Percentiles rank a stretch among this genome's conserved stretches.
Conservation (phyloP, 164 flowering plant species). For the Nymphaea colorata region DNA sequence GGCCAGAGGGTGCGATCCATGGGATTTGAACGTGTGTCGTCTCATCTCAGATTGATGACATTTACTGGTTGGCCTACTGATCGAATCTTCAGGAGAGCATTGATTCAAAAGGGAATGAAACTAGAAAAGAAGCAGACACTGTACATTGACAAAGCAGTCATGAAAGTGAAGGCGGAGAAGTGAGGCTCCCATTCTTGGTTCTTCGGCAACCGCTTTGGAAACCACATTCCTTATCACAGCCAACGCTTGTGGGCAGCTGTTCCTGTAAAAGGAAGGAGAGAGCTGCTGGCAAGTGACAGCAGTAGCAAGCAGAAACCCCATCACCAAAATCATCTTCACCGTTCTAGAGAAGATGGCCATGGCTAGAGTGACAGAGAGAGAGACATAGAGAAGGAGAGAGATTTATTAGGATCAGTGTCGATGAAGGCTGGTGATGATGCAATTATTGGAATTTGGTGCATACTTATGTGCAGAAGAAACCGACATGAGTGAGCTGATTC, state of each 20-base stretch:
- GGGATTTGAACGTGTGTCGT: too few relatives aligned
- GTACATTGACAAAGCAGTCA: constrained; percentile 18
- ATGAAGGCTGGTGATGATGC: too few relatives aligned
- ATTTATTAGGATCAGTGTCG: too few relatives aligned
- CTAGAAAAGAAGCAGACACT: background rate
- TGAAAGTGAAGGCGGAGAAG: constrained; percentile 14
- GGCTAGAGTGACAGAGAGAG: background rate
- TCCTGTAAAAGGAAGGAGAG: constrained; percentile 3
- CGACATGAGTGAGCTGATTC: too few relatives aligned
- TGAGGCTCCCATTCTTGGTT: constrained; percentile 13
- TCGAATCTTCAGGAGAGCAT: too few relatives aligned
- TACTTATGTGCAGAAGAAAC: too few relatives aligned
- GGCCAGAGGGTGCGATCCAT: too few relatives aligned
- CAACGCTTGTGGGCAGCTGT: constrained; percentile 10
- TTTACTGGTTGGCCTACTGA: too few relatives aligned
- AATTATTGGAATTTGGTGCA: too few relatives aligned
- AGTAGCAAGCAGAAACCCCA: background rate
- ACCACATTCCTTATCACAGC: constrained; percentile 9
- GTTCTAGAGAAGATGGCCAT: background rate
- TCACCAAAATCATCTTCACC: background rate
- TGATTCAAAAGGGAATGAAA: too few relatives aligned
- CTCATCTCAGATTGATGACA: too few relatives aligned
- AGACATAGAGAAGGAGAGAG: background rate
- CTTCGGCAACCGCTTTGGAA: constrained; percentile 4
- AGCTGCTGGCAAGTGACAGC: background rate